phyloP scores from a whole-genome alignment of 768 basidiomycete species.

The Kwoniella shandongensis region DNA sequence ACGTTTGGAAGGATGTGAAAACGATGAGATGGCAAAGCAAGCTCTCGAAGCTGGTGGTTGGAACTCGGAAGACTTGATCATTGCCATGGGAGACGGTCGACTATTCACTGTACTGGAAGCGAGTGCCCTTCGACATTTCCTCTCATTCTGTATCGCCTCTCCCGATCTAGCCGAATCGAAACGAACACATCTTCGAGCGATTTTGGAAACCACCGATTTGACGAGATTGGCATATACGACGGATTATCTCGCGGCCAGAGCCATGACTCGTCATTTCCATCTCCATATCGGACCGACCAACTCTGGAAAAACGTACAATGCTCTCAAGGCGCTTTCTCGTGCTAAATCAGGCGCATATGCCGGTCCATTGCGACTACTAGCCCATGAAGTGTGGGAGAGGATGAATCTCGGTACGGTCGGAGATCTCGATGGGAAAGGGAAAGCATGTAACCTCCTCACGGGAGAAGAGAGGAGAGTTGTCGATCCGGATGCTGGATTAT shows the following conservation, averaged over 20 bases:
- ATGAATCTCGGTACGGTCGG: slow-evolving; percentile 86
- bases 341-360: slow-evolving; percentile 76
- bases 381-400: slow-evolving; percentile 90
- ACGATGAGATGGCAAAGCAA: slow-evolving; percentile 11
- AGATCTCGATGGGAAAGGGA: slow-evolving; percentile 63
- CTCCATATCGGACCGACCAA: slow-evolving; percentile 98
- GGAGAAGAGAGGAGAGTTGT: slow-evolving; percentile 85
- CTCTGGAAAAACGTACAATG: slow-evolving; percentile 93
- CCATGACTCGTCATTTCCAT: slow-evolving; percentile 70
- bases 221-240: slow-evolving; percentile 37
- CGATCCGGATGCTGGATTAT: slow-evolving; percentile 59
- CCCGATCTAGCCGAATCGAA: not conserved
- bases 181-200: slow-evolving; percentile 24
- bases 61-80: slow-evolving; percentile 25
- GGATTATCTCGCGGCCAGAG: slow-evolving; percentile 55
- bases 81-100: slow-evolving; percentile 31
- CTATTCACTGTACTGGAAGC: slow-evolving; percentile 36
- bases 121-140: slow-evolving; percentile 33
- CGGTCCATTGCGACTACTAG: slow-evolving; percentile 86
- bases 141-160: slow-evolving; percentile 8
- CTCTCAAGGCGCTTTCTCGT: slow-evolving; percentile 79
- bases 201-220: slow-evolving; percentile 33
- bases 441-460: slow-evolving; percentile 80
- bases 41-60: slow-evolving; percentile 22
- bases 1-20: slow-evolving; percentile 1